Percentiles rank a stretch among this genome's conserved stretches.
These are phyloP conservation scores for Gloeostereum incarnatum DNA, from an alignment of 768 basidiomycete genomes.

Conservation along the genomic window DNA sequence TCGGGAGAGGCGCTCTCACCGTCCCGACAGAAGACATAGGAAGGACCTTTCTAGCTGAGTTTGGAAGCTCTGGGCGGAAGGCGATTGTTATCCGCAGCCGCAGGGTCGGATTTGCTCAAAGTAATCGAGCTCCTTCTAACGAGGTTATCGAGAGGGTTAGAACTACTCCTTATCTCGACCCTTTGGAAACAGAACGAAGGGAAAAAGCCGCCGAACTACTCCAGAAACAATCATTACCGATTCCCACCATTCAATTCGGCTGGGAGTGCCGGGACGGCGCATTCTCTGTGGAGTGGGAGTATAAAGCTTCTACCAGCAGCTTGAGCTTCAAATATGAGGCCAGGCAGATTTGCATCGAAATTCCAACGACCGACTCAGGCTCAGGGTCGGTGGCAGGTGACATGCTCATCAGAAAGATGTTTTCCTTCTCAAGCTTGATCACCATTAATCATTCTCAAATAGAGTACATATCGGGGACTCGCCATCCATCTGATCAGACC, in stretches of 20 bases:
- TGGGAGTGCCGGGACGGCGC: constrained; percentile 50
- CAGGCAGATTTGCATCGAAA: too few species aligned
- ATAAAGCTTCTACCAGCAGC: too few species aligned
- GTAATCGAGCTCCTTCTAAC: constrained; percentile 15
- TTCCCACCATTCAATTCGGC: constrained; percentile 43
- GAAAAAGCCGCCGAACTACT: constrained; percentile 21
- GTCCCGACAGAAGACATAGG: constrained; percentile 33
- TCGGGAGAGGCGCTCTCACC: constrained; percentile 37
- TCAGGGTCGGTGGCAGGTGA: too few species aligned
- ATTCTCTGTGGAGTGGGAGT: constrained; percentile 53
- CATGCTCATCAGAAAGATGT: too few species aligned
- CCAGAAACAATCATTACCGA: constrained; percentile 14
- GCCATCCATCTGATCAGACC: constrained; percentile 13
- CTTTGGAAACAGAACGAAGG: constrained; percentile 21
- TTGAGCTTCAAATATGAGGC: too few species aligned
- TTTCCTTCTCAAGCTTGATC: too few species aligned
- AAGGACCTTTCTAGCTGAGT: constrained; percentile 29
- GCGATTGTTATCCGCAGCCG: constrained; percentile 20
- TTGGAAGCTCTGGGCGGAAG: constrained; percentile 16
- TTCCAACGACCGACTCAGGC: too few species aligned
- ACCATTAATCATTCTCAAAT: constrained; percentile 38
- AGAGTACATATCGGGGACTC: constrained; percentile 25
- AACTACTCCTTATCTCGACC: constrained; percentile 32
- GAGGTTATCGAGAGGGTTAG: constrained; percentile 29
- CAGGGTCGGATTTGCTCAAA: constrained; percentile 20